Evolutionary conservation across 345 rosid genomes (phyloP), one percentile per base, ranked within the genome.

Genomic region (Euphorbia lathyris): DNA sequence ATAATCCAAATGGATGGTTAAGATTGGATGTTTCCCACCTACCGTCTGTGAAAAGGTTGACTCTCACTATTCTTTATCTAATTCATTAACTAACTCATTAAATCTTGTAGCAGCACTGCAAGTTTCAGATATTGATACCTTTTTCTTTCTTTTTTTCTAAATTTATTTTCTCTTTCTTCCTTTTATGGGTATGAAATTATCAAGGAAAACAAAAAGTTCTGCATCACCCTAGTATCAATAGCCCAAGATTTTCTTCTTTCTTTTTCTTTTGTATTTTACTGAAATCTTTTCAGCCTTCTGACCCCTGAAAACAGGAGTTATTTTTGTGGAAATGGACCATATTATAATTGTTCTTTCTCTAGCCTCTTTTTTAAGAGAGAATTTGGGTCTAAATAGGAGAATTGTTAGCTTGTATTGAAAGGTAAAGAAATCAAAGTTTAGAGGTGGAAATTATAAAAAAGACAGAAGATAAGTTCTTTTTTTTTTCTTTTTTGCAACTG

Each of bases 11-110:
- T 64, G 76, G 65, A 75, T 32, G 83, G 57, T 52, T 65, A 43
- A 50, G 83, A 77, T 80, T 51, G 25, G 58, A 68, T 71, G 75
- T 47, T 43, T 13, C 77, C 58, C 83, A 71, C 72, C 66, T 29
- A 63, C 86, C 73, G 80, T 63, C 73, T 74, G 59, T 55, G 58
- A 70, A 62, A 51, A 69, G 72, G 77, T 78, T 78, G 86, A 77
- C 80, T 63, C 70, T 34, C 2, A 14, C 62, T 30, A 11, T 75
- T 10, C 26, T 14, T 32, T 56, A 60, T 42, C 50, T 38, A 71
- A 47, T 53, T 68, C 48, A 70, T 66, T 80, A 74, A 78, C 81
- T 40, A 63, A 78, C 81, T 72, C 65, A 73, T 61, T 76, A 5
- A 76, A 55, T 40, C 73, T 42, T 66, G 43, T 38, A n/a, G 73